Conservation (phyloP, 2,329 filamentous ascomycete genomes). For the Torrubiellomyces zombiae region DNA sequence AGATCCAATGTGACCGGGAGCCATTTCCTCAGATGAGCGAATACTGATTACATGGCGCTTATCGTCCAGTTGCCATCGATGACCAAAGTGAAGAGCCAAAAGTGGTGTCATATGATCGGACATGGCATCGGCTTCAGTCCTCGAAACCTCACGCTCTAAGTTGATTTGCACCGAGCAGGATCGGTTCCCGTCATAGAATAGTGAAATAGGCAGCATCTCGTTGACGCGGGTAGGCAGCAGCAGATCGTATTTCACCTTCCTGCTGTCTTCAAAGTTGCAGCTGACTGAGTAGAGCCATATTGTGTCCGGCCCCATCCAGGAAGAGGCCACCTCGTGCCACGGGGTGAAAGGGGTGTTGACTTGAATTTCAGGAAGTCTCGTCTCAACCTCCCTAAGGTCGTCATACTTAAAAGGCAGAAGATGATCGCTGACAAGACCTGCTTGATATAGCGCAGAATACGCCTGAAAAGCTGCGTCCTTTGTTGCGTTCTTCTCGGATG, state of each 20-base stretch:
- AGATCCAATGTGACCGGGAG: slow-evolving; percentile 15
- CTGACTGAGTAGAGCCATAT: slow-evolving; percentile 14
- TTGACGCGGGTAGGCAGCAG: slow-evolving; percentile 26
- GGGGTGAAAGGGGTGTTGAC: slow-evolving; percentile 26
- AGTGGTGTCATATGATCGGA: slow-evolving; percentile 29
- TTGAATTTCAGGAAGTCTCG: slow-evolving; percentile 16
- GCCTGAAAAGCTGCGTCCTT: slow-evolving; percentile 76
- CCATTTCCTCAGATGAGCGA: slow-evolving; percentile 10
- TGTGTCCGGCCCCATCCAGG: slow-evolving; percentile 19
- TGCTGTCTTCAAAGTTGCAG: slow-evolving; percentile 16
- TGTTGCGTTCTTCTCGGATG: slow-evolving; percentile 51
- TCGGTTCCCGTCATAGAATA: slow-evolving; percentile 22
- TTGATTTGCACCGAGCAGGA: slow-evolving; percentile 17
- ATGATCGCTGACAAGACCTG: slow-evolving; percentile 60
- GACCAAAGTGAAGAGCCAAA: slow-evolving; percentile 27
- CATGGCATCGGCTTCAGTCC: slow-evolving; percentile 5
- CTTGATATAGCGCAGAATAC: slow-evolving; percentile 51
- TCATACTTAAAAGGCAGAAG: slow-evolving; percentile 46
- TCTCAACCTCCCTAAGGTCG: slow-evolving; percentile 21
- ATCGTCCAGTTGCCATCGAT: slow-evolving; percentile 26
- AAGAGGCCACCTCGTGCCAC: slow-evolving; percentile 25
- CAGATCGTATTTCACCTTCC: slow-evolving; percentile 20
- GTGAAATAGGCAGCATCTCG: slow-evolving; percentile 15
- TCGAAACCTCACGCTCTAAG: slow-evolving; percentile 6
- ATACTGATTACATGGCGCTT: slow-evolving; percentile 28